Evolutionary conservation across 768 basidiomycete genomes (phyloP), one percentile per base, ranked within the genome.

Genomic region (Sarcomyxa edulis): DNA sequence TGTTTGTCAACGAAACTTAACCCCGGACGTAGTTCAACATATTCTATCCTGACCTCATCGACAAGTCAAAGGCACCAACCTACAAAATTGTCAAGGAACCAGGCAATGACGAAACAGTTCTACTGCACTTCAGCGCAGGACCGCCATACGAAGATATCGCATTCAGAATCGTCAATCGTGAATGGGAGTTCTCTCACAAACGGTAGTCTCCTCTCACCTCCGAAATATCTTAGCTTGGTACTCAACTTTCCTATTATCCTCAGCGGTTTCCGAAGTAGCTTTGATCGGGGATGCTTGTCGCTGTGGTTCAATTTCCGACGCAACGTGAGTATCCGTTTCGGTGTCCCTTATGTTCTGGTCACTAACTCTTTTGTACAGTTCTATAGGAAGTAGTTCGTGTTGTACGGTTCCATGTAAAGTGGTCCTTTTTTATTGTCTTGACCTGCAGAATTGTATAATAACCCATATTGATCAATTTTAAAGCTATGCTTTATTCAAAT

Each of bases 111-210:
- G 96, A 99, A 39, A 98, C 95, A 1, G 88, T 90, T 9, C 69
- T 96, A 15, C 63, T 99, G 21, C 81, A 93, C 52, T 99, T 99
- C 66, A 91, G 80, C 48, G 91, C 96, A 21, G 96, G 96, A 6
- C 94, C 95, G 36, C 95, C 95, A 0, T 99, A 99, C 56, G 95
- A 99, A 62, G 96, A 98, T 48, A 94, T 98, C 45, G 96, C 96
- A 6, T 99, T 99, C 69, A 76, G 91, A 44, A 95, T 99, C 44
- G 95, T 99, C 42, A 91, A 96, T 52, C 76, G 91, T 38, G 93
- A 96, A 59, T 99, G 96, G 96, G 96, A 98, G 51, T 95, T 89
- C 60, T 94, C 91, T 26, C 94, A 98, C 54, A 96, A 95, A 69
- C 78, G 91, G 90, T 89, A 57, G 38, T 65, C 44, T 21, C 16